Evolutionary conservation across 2,329 filamentous ascomycete species (phyloP).

Genomic region (Clonostachys rosea): DNA sequence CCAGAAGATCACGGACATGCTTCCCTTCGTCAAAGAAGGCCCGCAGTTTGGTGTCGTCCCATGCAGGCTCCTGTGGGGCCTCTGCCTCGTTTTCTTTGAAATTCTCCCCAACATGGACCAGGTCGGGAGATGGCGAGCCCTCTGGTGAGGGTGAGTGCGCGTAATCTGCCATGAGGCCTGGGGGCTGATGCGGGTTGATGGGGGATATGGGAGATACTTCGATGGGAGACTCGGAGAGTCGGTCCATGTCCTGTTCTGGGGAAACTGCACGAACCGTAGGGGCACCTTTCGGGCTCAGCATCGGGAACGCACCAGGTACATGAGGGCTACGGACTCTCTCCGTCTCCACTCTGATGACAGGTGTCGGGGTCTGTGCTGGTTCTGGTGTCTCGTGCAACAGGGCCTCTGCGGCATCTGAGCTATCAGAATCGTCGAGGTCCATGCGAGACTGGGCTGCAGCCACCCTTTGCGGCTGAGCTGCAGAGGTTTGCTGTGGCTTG

Average conservation of each 20-base stretch:
- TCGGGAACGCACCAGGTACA: conserved; percentile 32
- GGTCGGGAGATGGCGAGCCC: conserved; percentile 22
- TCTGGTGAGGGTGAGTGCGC: conserved; percentile 57
- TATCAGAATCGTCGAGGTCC: conserved; percentile 68
- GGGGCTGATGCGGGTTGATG: conserved; percentile 44
- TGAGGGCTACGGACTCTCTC: conserved; percentile 20
- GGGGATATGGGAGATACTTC: conserved; percentile 52
- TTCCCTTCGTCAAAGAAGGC: conserved; percentile 88
- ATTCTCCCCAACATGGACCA: conserved; percentile 24
- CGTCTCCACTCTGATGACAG: conserved; percentile 8
- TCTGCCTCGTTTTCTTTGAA: background rate
- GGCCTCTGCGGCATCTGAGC: conserved; percentile 42
- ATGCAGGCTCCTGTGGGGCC: conserved; percentile 43
- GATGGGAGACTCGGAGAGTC: conserved; percentile 64
- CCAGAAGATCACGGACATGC: conserved; percentile 83
- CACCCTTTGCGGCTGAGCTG: conserved; percentile 44
- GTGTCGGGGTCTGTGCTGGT: conserved; percentile 9
- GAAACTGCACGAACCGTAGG: conserved; percentile 14
- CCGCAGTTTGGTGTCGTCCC: conserved; percentile 82
- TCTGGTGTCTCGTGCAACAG: conserved; percentile 13
- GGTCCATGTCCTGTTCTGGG: conserved; percentile 24
- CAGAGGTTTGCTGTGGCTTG: conserved; percentile 7
- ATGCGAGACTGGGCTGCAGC: conserved; percentile 51
- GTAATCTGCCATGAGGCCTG: conserved; percentile 64
- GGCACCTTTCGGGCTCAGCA: conserved; percentile 25